phyloP scores from a whole-genome alignment of 2,329 filamentous ascomycete species.

The Macrophomina phaseolina region DNA sequence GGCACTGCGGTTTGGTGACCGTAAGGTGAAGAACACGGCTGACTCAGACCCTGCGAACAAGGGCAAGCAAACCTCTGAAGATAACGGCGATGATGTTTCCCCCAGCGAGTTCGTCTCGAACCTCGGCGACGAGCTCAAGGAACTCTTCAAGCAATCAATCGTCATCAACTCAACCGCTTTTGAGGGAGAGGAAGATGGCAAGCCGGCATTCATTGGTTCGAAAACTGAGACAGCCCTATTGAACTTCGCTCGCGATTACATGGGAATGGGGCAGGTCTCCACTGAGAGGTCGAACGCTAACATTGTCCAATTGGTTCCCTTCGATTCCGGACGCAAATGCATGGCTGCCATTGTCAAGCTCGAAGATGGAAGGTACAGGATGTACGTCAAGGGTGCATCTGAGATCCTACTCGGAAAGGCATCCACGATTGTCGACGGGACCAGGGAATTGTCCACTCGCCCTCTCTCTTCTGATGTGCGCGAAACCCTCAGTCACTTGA shows the following conservation, averaged over 20 bases:
- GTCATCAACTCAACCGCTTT: constrained; percentile 56
- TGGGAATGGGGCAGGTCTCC: constrained; percentile 67
- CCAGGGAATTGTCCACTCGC: constrained; percentile 60
- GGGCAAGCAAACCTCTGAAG: constrained; percentile 43
- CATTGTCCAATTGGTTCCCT: constrained; percentile 62
- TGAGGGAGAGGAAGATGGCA: constrained; percentile 67
- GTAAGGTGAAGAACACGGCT: constrained; percentile 38
- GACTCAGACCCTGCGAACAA: constrained; percentile 39
- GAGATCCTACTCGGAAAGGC: constrained; percentile 58
- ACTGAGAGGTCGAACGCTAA: constrained; percentile 68
- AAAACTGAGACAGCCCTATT: constrained; percentile 80
- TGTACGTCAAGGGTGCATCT: constrained; percentile 60
- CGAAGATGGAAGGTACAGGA: constrained; percentile 60
- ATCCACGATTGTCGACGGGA: constrained; percentile 63
- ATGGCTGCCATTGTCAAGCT: constrained; percentile 69
- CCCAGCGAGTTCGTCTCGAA: constrained; percentile 60
- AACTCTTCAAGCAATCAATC: constrained; percentile 64
- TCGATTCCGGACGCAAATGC: constrained; percentile 71
- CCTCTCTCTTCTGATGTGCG: constrained; percentile 64
- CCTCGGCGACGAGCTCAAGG: constrained; percentile 59
- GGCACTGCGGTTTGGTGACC: constrained; percentile 60
- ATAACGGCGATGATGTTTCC: constrained; percentile 55
- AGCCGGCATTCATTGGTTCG: constrained; percentile 69
- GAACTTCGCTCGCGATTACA: constrained; percentile 68
- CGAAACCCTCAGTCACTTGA: constrained; percentile 67